Conservation (phyloP, 163 green algal species). For the Chlorella variabilis region DNA sequence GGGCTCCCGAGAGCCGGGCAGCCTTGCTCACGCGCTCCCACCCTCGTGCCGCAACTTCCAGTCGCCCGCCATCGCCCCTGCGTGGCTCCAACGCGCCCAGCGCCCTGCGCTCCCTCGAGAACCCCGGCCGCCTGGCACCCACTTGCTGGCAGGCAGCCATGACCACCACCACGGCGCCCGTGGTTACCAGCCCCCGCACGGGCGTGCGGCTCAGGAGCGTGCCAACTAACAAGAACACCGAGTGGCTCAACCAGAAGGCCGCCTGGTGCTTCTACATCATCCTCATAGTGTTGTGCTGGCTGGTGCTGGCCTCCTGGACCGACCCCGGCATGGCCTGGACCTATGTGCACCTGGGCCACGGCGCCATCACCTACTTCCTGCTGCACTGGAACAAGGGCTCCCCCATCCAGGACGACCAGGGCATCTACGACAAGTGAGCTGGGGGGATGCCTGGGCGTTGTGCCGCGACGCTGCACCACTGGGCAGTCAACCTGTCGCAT, state of each 20-base stretch:
- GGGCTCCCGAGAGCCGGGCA: too few relatives aligned
- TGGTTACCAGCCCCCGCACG: conserved; percentile 11
- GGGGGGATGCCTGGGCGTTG: neutral
- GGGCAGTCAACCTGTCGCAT: too few relatives aligned
- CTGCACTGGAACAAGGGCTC: conserved; percentile 96
- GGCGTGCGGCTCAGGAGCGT: conserved; percentile 5
- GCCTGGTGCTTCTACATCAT: conserved; percentile 91
- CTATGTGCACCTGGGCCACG: conserved; percentile 90
- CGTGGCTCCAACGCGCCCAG: too few relatives aligned
- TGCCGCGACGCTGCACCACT: neutral
- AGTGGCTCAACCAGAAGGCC: conserved; percentile 50
- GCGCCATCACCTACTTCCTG: conserved; percentile 89
- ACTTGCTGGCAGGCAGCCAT: too few relatives aligned
- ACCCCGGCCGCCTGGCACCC: too few relatives aligned
- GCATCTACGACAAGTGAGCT: conserved; percentile 83
- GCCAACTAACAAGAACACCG: conserved; percentile 49
- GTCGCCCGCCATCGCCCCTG: too few relatives aligned
- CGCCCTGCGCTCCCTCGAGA: too few relatives aligned
- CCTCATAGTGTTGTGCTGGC: conserved; percentile 84
- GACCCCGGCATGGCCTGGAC: conserved; percentile 92
- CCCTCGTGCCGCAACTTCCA: too few relatives aligned
- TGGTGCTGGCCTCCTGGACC: conserved; percentile 69
- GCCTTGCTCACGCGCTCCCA: too few relatives aligned
- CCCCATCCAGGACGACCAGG: conserved; percentile 85
- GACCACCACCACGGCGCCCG: conserved; percentile 1